Conservation (phyloP, 805 yeast genomes). For the Saccharomyces eubayanus region DNA sequence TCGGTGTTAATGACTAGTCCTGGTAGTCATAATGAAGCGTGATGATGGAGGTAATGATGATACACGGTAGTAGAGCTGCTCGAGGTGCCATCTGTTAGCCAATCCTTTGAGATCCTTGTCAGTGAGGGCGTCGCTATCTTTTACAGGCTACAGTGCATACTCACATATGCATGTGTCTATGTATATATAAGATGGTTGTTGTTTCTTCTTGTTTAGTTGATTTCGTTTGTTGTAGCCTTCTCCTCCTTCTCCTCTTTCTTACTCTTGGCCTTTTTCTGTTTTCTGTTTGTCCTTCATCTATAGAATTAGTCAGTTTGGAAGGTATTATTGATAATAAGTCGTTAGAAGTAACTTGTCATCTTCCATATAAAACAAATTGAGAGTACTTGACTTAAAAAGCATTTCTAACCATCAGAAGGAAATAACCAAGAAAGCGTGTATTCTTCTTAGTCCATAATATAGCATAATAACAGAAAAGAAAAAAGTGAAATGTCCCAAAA, state of each 20-base stretch:
- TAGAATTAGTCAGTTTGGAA: not conserved
- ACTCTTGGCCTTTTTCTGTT: not conserved
- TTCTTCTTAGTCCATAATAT: too few relatives aligned
- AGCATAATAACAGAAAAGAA: not conserved
- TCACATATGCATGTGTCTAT: not conserved
- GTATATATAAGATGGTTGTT: not conserved
- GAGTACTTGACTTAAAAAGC: not conserved
- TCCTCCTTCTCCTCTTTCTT: not conserved
- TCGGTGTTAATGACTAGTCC: not conserved
- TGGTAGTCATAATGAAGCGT: not conserved
- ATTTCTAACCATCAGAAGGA: not conserved
- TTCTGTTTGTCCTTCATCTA: not conserved
- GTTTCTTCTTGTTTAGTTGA: not conserved
- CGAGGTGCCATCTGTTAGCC: not conserved
- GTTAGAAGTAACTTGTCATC: not conserved
- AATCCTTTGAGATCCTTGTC: not conserved
- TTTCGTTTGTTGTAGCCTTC: not conserved
- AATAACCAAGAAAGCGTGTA: not conserved
- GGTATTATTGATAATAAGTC: not conserved
- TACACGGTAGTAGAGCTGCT: not conserved
- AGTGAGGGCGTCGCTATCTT: not conserved
- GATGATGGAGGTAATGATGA: not conserved
- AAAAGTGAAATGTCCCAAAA: constrained; percentile 19
- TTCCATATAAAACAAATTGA: not conserved
- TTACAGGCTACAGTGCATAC: not conserved